Evolutionary conservation across 2,329 filamentous ascomycete species (phyloP), one percentile per base, ranked within the genome.

Genomic region (Penicillium sclerotigenum): DNA sequence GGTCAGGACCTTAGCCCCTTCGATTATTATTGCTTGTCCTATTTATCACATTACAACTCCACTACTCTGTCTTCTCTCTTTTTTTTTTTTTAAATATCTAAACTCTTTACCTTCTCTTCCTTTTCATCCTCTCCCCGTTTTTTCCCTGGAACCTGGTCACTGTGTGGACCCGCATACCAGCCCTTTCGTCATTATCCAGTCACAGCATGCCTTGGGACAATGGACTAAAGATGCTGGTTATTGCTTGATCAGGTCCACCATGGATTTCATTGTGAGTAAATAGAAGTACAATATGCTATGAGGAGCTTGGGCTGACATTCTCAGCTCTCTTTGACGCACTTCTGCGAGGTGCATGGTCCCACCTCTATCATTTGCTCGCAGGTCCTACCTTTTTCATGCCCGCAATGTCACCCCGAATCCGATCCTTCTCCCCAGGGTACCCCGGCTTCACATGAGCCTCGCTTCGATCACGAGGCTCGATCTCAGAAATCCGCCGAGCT

Each of bases 291-390:
- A 37, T 34, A 40, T 13, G 7, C 16, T n/a, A 8, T 18, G 47
- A 42, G 9, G 36, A 42, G 11, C 34, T 43, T 40, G 26, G 24
- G 42, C 54, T 59, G 33, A 58, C 54, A 42, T 47, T 37, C 34
- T 22, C 65, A 85, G 82, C 79, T 85, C 68, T 84, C 82, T 65
- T 78, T 85, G 61, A 83, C 82, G 61, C 82, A 85, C 73, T 85
- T 85, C 70, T 85, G 82, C 73, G 82, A 85, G 74, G 76, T 82
- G 71, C 81, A 85, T 78, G 82, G 82, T 69, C 82, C 82, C 18
- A 85, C 82, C 50, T 83, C 81, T 54, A 83, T 84, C 70, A 81
- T 85, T 61, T 84, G 82, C 71, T 84, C 82, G 56, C 82, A 84
- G 69, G 79, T 83, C 60, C 74, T 81, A 47, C 81, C 81, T 14